Percentiles rank a stretch among this genome's conserved stretches.
Conservation (phyloP, 257 asterid species). For the Misopates orontium region DNA sequence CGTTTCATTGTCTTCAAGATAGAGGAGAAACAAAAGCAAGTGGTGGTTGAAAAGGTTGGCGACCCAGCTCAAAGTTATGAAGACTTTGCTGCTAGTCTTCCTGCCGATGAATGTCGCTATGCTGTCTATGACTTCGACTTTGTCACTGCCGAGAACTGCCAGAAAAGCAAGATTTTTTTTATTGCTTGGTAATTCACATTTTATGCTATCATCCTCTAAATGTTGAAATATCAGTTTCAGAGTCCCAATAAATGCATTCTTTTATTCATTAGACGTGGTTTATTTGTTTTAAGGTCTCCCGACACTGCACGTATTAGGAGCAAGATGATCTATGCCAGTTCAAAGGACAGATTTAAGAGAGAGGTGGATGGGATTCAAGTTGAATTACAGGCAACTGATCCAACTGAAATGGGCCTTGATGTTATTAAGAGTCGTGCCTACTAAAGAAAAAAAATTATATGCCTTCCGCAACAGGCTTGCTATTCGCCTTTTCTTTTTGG, state of each 20-base stretch:
- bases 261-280: not conserved
- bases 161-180: too few species aligned
- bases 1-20: slow-evolving; percentile 61
- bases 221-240: not conserved
- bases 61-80: slow-evolving; percentile 44
- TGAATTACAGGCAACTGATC: not conserved
- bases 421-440: slow-evolving; percentile 1
- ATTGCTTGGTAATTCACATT: not conserved
- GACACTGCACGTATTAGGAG: not conserved
- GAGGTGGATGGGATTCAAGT: not conserved
- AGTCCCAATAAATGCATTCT: not conserved
- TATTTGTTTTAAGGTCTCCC: not conserved
- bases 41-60: slow-evolving; percentile 58
- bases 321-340: slow-evolving; percentile 1
- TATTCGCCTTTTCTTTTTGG: too few species aligned
- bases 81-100: slow-evolving; percentile 51
- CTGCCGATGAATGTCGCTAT: slow-evolving; percentile 55
- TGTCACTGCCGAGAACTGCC: too few species aligned
- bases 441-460: not conserved
- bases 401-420: not conserved
- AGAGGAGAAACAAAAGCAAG: slow-evolving; percentile 47
- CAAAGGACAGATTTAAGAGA: slow-evolving; percentile 1
- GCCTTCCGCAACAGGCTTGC: not conserved
- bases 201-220: not conserved
- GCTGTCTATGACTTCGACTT: not conserved